Conservation (phyloP, 2,329 filamentous ascomycete species). For the Fusarium sambucinum region DNA sequence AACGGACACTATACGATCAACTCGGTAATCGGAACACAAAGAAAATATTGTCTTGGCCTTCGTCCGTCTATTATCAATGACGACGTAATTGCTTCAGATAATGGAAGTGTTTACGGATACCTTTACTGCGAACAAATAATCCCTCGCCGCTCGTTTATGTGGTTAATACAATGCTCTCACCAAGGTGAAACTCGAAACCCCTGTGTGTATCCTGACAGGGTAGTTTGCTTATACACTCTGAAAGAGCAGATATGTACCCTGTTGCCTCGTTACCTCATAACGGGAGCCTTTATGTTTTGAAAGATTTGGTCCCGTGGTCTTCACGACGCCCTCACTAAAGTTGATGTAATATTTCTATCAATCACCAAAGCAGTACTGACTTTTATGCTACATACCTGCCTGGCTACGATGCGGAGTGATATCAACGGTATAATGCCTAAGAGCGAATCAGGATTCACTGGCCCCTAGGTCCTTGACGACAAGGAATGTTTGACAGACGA, state of each 20-base stretch:
- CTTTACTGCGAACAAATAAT: background rate
- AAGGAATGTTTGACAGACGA: background rate
- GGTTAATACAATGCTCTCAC: slow-evolving; percentile 15
- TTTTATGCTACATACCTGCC: background rate
- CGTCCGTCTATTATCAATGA: background rate
- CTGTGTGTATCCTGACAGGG: background rate
- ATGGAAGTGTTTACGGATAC: too few relatives aligned
- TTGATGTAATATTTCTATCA: background rate
- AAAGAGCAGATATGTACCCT: too few relatives aligned
- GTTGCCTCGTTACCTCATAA: too few relatives aligned
- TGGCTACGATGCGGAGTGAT: background rate
- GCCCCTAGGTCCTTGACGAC: background rate
- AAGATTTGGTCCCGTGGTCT: too few relatives aligned
- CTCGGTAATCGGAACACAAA: background rate
- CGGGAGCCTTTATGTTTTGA: too few relatives aligned
- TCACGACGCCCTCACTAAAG: background rate
- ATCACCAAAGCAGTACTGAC: background rate
- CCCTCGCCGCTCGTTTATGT: background rate
- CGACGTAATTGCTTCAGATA: background rate
- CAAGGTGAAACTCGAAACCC: slow-evolving; percentile 11
- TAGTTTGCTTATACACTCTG: too few relatives aligned
- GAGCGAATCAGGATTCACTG: background rate
- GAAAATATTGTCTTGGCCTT: background rate
- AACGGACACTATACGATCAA: background rate
- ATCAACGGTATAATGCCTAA: background rate